Evolutionary conservation across 768 basidiomycete species (phyloP), one percentile per base, ranked within the genome.

Genomic region (Agaricus blazei): DNA sequence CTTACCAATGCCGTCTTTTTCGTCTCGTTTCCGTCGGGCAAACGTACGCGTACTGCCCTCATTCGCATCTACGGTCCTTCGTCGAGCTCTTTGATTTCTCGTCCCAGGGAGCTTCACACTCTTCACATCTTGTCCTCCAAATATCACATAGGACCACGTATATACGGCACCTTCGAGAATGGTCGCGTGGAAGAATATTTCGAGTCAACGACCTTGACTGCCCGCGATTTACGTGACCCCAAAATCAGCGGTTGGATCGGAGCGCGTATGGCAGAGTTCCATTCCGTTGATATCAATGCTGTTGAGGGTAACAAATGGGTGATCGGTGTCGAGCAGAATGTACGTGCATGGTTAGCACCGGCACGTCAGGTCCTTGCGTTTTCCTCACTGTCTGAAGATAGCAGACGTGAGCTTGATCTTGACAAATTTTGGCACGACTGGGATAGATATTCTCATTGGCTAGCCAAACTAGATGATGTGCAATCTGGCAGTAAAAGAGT

Each of bases 1-100:
- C 72, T 98, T 60, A 99, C 96, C 41, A 99, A 99, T 69, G 88
- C 91, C 53, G 93, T 99, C 53, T 98, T 92, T 74, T 99, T 98
- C 72, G 88, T 98, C 52, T 91, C 94, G 9, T 93, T 84, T 65
- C 75, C 82, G 37, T 66, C 74, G 31, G 67, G 69, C 19, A 74
- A 71, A 52, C 72, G 68, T 53, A 69, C 73, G 51, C 78, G 74
- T 60, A 95, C 90, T 1, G 69, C 98, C 27, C 79, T 99, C 9
- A 82, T 98, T 57, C 88, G 97, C 58, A 82, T 99, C 54, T 99
- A 98, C 67, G 97, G 97, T 7, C 75, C 90, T 4, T 91, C 91
- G 47, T 92, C 94, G 4, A 83, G 83, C 28, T 75, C 82, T 11
- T 83, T 99, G 64, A 93, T 99, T 65, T 93, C 90, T 55, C 90